Conservation (phyloP, 192 early-diverging fungal genomes). For the Coemansia sp. region DNA sequence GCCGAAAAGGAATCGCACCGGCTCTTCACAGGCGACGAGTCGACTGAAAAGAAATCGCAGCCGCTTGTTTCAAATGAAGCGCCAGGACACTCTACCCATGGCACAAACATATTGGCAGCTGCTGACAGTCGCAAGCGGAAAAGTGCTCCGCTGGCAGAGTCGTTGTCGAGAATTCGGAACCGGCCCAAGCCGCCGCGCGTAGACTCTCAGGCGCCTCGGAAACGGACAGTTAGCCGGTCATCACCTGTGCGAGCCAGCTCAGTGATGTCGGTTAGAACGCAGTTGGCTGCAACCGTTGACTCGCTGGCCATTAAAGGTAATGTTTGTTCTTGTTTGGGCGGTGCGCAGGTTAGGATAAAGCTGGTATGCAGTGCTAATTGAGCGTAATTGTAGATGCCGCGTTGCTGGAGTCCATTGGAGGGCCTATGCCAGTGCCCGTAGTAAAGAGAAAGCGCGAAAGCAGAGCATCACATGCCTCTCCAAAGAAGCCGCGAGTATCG, state of each 20-base stretch:
- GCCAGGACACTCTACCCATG: too few relatives aligned
- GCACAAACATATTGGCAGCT: too few relatives aligned
- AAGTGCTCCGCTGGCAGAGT: constrained; percentile 3
- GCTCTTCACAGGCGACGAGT: constrained; percentile 18
- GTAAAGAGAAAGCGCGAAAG: constrained; percentile 5
- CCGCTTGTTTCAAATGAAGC: too few relatives aligned
- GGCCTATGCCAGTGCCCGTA: not conserved
- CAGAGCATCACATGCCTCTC: not conserved
- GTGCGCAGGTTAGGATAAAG: not conserved
- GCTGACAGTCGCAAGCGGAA: constrained; percentile 1
- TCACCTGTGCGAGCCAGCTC: constrained; percentile 13
- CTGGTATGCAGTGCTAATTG: not conserved
- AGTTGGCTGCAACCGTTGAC: constrained; percentile 23
- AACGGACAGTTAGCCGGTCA: not conserved
- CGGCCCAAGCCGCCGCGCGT: not conserved
- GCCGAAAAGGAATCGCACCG: constrained; percentile 45
- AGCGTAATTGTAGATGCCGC: not conserved
- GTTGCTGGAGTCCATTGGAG: not conserved
- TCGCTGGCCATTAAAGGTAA: constrained; percentile 17
- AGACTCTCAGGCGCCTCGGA: not conserved
- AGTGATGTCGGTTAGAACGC: constrained; percentile 25
- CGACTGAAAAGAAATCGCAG: too few relatives aligned
- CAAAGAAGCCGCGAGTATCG: not conserved
- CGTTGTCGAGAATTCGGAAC: not conserved
- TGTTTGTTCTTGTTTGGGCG: not conserved